Base-by-base conservation (phyloP, 208 protist genomes). In the Leishmania amazonensis region DNA sequence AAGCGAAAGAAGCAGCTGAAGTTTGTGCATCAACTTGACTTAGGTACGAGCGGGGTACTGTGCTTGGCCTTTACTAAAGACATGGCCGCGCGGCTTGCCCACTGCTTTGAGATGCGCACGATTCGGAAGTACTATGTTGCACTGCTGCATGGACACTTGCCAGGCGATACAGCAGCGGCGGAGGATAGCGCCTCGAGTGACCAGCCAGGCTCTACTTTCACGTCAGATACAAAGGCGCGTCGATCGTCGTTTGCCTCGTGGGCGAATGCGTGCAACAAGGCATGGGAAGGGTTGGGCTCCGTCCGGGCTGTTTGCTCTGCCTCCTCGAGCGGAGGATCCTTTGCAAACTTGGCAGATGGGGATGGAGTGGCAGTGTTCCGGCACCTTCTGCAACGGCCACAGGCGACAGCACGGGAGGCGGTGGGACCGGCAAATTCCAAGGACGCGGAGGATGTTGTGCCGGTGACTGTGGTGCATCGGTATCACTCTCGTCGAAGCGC, bases 1-100 rank as follows among this genome's bases (percentile, higher is more conserved):
- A 87, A 84, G 38, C 84, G 81, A 6, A 86, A 81, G 54, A 91
- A 94, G 80, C 87, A 88, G 81, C 78, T 98, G 24, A 96, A 96
- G 85, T 97, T 98, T 85, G 91, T 97, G 28, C 96, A 98, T 67
- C 95, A 97, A 78, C 85, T 98, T n/a, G 96, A 98, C 80, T 96
- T 90, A 71, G 88, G 92, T 11, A 98, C 96, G 42, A 96, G 91
- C 79, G 96, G 96, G 21, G 89, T 98, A 53, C 76, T 98, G 68
- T 97, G 95, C 70, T 70, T 98, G 4, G 95, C 94, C 9, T 97
- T 98, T 53, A 95, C 86, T 5, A 96, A 93, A 81, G 83, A 88
- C 38, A 96, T 91, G 88, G 92, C 94, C 4, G 88, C 93, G 6
- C 81, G 88, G 1, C 87, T 97, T 6, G 88, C 91, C 7, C 88